Evolutionary conservation across 345 rosid genomes (phyloP).

Genomic region (Toxicodendron radicans): DNA sequence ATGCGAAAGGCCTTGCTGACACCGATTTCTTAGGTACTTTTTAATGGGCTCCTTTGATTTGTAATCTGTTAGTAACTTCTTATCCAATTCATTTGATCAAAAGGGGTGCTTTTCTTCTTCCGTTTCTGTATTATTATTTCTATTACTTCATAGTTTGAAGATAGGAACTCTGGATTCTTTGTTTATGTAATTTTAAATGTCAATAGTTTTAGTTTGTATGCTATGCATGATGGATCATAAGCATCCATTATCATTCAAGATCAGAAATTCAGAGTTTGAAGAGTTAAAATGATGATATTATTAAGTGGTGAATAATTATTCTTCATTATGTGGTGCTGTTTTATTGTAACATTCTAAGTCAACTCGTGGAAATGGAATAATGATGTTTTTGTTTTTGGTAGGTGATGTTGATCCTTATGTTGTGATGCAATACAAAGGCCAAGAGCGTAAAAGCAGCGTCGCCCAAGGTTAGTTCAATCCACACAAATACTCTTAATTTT

Average conservation of each 20-base stretch:
- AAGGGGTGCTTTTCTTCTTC: not conserved
- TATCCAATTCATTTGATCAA: not conserved
- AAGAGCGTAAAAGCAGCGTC: conserved; percentile 65
- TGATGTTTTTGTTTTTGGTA: conserved; percentile 15
- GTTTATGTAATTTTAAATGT: too few species aligned
- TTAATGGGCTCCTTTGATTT: not conserved
- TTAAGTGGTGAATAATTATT: not conserved
- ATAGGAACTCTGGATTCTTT: too few species aligned
- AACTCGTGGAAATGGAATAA: not conserved
- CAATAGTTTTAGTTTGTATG: not conserved
- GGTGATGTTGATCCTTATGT: conserved; percentile 81
- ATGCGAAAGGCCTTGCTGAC: conserved; percentile 64
- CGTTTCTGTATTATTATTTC: too few species aligned
- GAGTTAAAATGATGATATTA: too few species aligned
- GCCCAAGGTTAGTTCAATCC: conserved; percentile 51
- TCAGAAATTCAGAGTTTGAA: too few species aligned
- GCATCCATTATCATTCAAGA: not conserved
- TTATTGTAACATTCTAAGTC: not conserved
- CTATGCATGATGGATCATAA: not conserved
- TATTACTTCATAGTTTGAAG: too few species aligned
- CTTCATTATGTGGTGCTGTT: not conserved
- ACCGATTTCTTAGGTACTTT: conserved; percentile 62
- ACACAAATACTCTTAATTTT: not conserved
- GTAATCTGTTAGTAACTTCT: not conserved
- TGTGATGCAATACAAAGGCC: conserved; percentile 62